Percentiles rank a stretch among this genome's conserved stretches.
These are phyloP conservation scores for Tricholoma hemisulphureum DNA, from an alignment of 768 basidiomycete genomes.

Conservation along the genomic window DNA sequence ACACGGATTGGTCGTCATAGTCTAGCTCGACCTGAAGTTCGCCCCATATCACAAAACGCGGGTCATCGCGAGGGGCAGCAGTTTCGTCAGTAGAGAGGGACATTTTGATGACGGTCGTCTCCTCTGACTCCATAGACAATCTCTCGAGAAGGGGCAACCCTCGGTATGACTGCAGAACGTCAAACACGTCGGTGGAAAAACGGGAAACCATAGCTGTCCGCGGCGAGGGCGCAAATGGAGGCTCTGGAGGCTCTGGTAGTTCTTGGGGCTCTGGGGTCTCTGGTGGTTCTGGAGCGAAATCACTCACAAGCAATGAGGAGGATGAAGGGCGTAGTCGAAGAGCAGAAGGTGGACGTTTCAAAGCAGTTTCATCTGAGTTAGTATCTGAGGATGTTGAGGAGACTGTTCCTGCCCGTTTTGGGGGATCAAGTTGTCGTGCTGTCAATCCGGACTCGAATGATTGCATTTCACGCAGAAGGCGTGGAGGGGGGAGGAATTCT, in stretches of 20 bases:
- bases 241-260: conserved; percentile 8
- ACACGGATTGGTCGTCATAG: conserved; percentile 31
- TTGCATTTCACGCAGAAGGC: conserved; percentile 77
- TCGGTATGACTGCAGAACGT: conserved; percentile 76
- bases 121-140: conserved; percentile 52
- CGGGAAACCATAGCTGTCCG: conserved; percentile 57
- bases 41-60: conserved; percentile 91
- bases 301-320: conserved; percentile 5
- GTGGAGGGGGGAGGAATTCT: conserved; percentile 46
- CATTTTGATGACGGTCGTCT: conserved; percentile 71
- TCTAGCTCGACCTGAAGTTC: conserved; percentile 41
- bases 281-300: conserved; percentile 7
- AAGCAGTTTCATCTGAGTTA: conserved; percentile 14
- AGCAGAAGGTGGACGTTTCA: conserved; percentile 27
- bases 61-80: conserved; percentile 79
- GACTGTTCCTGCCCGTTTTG: conserved; percentile 9
- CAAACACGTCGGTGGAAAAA: conserved; percentile 75
- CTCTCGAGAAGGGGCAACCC: conserved; percentile 74
- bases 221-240: conserved; percentile 33
- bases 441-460: conserved; percentile 84
- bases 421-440: conserved; percentile 52
- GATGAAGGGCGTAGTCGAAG: conserved; percentile 18
- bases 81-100: conserved; percentile 64
- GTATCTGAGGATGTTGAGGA: conserved; percentile 14
- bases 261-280: conserved; percentile 10